These are phyloP conservation scores for Sordariomycetes sp. DNA, from an alignment of 2,329 filamentous ascomycete species.

Conservation along the genomic window DNA sequence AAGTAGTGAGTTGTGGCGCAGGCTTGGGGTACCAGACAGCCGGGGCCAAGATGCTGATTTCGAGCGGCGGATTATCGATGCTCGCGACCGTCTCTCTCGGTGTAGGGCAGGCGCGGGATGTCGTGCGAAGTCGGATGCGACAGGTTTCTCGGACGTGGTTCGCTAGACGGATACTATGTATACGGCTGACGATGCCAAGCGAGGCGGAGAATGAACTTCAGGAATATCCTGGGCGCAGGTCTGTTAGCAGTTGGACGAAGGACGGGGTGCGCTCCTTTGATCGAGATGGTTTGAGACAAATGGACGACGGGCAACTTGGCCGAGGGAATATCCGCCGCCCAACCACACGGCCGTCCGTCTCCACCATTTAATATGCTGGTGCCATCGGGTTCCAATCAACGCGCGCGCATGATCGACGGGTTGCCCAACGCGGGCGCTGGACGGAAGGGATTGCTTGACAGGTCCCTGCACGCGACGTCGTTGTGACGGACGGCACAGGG, in stretches of 20 bases:
- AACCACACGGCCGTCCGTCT: neutral
- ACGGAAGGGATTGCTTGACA: neutral
- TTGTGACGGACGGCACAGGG: neutral
- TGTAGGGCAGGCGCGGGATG: neutral
- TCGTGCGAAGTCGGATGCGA: neutral
- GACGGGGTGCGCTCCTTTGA: neutral
- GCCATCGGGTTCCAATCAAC: neutral
- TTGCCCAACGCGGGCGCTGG: neutral
- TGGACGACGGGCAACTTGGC: neutral
- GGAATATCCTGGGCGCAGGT: neutral
- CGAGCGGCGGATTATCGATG: neutral
- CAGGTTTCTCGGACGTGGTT: neutral
- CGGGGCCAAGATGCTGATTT: neutral
- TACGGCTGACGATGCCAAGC: neutral
- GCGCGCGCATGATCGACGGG: neutral
- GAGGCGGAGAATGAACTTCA: neutral
- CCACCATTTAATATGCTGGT: neutral
- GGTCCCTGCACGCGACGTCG: neutral
- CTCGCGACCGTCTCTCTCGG: neutral
- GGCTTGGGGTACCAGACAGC: neutral
- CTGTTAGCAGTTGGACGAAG: neutral
- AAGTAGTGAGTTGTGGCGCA: neutral
- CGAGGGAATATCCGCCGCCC: neutral
- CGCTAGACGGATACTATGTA: neutral
- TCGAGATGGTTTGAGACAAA: neutral